Percentiles rank a stretch among this genome's conserved stretches.
Conservation (phyloP, 2,329 filamentous ascomycete genomes). For the Nemania sp. region DNA sequence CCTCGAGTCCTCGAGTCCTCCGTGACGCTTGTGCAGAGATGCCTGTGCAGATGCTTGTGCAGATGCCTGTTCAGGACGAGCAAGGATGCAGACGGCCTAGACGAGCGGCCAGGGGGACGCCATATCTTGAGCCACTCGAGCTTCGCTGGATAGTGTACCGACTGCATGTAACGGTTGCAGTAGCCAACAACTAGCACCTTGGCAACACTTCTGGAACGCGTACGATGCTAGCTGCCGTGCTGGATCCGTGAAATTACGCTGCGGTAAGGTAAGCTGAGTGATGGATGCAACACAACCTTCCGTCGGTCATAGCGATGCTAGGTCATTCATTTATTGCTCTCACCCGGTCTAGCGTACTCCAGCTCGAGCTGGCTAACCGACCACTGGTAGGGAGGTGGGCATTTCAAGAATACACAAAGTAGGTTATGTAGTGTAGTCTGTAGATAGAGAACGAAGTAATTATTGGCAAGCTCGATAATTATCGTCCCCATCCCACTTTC, state of each 20-base stretch:
- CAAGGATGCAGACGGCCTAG: neutral
- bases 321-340: neutral
- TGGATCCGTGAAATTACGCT: conserved; percentile 1
- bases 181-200: conserved; percentile 6
- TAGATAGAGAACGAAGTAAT: too few relatives aligned
- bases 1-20: too few relatives aligned
- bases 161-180: conserved; percentile 16
- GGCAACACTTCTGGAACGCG: conserved; percentile 15
- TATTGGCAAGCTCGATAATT: too few relatives aligned
- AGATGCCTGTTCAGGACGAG: conserved; percentile 22
- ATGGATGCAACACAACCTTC: conserved; percentile 14
- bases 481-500: too few relatives aligned
- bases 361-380: neutral
- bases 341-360: too few relatives aligned
- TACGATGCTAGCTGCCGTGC: neutral
- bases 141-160: neutral
- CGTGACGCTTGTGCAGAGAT: too few relatives aligned
- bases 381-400: too few relatives aligned
- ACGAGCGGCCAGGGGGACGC: conserved; percentile 2
- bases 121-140: conserved; percentile 11
- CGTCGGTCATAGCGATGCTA: conserved; percentile 6
- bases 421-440: too few relatives aligned
- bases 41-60: conserved; percentile 24
- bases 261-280: conserved; percentile 20
- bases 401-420: too few relatives aligned